Evolutionary conservation across 495 filamentous ascomycete species (phyloP).

Genomic region (Penicillium bovifimosum): DNA sequence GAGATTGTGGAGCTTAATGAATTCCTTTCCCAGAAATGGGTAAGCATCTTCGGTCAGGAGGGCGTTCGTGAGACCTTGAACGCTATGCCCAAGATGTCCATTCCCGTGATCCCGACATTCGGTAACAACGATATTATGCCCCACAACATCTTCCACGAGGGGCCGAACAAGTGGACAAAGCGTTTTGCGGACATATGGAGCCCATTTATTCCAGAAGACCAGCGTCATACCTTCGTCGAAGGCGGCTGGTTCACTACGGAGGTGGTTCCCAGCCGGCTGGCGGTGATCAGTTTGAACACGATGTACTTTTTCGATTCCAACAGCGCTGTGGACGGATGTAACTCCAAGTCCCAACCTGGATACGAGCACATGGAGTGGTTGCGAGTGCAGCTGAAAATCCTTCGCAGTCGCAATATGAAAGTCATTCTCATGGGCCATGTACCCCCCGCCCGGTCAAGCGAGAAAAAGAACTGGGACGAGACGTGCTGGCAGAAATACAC

Average conservation of each 20-base stretch:
- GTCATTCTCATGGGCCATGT: conserved; percentile 93
- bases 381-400: conserved; percentile 77
- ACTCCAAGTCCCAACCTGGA: conserved; percentile 68
- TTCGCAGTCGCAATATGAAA: conserved; percentile 84
- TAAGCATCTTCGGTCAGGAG: conserved; percentile 59
- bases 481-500: conserved; percentile 99
- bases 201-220: conserved; percentile 84
- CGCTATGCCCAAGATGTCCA: conserved; percentile 46
- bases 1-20: conserved; percentile 75
- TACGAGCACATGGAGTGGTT: conserved; percentile 97
- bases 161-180: conserved; percentile 80
- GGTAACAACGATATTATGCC: conserved; percentile 98
- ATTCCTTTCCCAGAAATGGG: conserved; percentile 69
- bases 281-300: conserved; percentile 93
- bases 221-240: conserved; percentile 84
- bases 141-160: conserved; percentile 85
- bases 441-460: conserved; percentile 75
- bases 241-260: conserved; percentile 95
- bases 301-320: conserved; percentile 95
- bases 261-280: conserved; percentile 79
- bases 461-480: conserved; percentile 84
- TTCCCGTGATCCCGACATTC: conserved; percentile 85
- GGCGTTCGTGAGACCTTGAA: conserved; percentile 39
- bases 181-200: conserved; percentile 70
- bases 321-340: conserved; percentile 85